These are phyloP conservation scores for Talaromyces funiculosus DNA, from an alignment of 2,329 filamentous ascomycete species.

Conservation along the genomic window DNA sequence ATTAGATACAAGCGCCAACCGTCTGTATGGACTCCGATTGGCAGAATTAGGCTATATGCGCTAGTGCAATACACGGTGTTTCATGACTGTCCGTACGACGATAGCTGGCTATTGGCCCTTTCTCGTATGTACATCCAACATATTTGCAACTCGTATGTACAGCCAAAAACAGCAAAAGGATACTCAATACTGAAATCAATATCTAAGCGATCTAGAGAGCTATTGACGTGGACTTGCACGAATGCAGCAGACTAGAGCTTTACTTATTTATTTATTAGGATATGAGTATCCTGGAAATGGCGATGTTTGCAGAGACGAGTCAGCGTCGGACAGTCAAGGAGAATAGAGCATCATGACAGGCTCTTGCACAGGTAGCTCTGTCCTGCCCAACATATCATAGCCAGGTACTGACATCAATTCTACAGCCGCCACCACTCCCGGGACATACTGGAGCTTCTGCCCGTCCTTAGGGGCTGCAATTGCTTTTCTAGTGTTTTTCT, in stretches of 20 bases:
- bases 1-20: background rate
- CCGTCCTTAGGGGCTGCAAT: slow-evolving; percentile 4
- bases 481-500: slow-evolving; percentile 6
- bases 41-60: background rate
- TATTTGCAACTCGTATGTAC: background rate
- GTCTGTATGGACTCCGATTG: background rate
- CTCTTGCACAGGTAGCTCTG: background rate
- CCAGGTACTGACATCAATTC: background rate
- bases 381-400: background rate
- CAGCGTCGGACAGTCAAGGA: background rate
- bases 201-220: background rate
- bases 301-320: too few species aligned
- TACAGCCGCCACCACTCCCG: background rate
- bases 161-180: background rate
- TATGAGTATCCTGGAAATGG: background rate
- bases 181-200: background rate
- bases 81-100: background rate
- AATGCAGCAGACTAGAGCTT: background rate
- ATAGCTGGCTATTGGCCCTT: background rate
- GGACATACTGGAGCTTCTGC: slow-evolving; percentile 10
- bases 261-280: background rate
- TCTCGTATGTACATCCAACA: background rate
- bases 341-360: background rate
- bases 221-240: background rate
- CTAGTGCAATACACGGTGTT: background rate